phyloP scores from a whole-genome alignment of 2,329 filamentous ascomycete species.

The Scleromitrula shiraiana region DNA sequence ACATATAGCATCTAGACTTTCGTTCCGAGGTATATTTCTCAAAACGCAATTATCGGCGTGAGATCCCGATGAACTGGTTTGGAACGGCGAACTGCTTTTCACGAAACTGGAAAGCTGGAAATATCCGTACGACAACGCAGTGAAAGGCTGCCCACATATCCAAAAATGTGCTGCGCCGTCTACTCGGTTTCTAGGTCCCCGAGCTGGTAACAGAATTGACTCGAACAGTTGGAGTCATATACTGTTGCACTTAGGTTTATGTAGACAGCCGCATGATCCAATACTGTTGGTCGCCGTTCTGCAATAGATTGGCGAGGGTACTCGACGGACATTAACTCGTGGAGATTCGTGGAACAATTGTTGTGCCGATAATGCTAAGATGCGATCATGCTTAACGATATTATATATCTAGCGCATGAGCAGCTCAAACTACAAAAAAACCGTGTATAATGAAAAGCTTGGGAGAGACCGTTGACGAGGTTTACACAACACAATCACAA shows the following conservation, averaged over 20 bases:
- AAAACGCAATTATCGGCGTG: neutral
- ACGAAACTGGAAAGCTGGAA: slow-evolving; percentile 1
- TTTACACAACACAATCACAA: slow-evolving; percentile 4
- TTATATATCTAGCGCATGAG: too few relatives aligned
- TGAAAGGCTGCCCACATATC: slow-evolving; percentile 8
- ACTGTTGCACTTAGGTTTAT: slow-evolving; percentile 8
- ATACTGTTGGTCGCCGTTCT: slow-evolving; percentile 9
- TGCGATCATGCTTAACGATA: slow-evolving; percentile 8
- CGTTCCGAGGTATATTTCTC: slow-evolving; percentile 1
- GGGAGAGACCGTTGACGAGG: slow-evolving; percentile 4
- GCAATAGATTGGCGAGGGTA: slow-evolving; percentile 10
- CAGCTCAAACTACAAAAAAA: too few relatives aligned
- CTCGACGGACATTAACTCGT: slow-evolving; percentile 10
- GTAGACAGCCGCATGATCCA: slow-evolving; percentile 9
- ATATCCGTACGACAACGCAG: slow-evolving; percentile 2
- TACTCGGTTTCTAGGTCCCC: slow-evolving; percentile 11
- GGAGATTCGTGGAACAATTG: neutral
- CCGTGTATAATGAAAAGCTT: neutral
- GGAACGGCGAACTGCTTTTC: slow-evolving; percentile 9
- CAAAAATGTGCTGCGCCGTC: slow-evolving; percentile 11
- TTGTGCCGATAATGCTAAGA: neutral
- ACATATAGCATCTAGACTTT: neutral
- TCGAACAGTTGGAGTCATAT: slow-evolving; percentile 5
- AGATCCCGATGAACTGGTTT: slow-evolving; percentile 10
- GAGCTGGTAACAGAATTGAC: slow-evolving; percentile 9